Evolutionary conservation across 257 asterid species (phyloP).

Genomic region (Rubia yunnanensis): DNA sequence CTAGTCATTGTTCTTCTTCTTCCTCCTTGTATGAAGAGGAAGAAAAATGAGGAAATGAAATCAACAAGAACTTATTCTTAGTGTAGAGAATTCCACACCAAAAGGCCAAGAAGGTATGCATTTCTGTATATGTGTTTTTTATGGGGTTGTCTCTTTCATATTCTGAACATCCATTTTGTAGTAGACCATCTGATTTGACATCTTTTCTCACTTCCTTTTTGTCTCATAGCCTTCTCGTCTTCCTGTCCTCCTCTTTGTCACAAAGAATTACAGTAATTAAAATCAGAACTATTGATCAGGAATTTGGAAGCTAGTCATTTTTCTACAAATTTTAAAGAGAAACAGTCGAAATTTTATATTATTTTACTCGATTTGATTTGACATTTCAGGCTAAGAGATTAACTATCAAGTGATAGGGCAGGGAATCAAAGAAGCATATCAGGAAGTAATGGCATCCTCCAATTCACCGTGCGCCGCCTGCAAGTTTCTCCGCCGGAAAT

Average conservation of each 20-base stretch:
- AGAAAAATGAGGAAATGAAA: not conserved
- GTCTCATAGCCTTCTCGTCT: not conserved
- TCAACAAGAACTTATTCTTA: not conserved
- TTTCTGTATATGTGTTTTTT: not conserved
- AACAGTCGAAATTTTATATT: not conserved
- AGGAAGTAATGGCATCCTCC: conserved; percentile 18
- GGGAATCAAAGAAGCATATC: not conserved
- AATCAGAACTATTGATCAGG: not conserved
- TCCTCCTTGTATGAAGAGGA: no score
- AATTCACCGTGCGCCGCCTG: conserved; percentile 40
- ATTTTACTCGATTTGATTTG: not conserved
- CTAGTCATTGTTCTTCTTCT: no score
- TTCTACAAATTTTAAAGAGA: not conserved
- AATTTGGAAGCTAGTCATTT: not conserved
- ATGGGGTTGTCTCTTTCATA: conserved; percentile 6
- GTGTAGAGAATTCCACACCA: not conserved
- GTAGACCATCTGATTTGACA: not conserved
- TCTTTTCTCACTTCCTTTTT: not conserved
- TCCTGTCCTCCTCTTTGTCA: not conserved
- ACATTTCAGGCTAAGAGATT: conserved; percentile 9
- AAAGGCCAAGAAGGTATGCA: not conserved
- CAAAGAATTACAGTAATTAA: not conserved
- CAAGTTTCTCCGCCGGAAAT: conserved; percentile 33
- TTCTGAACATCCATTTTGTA: conserved; percentile 6
- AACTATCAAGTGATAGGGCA: not conserved